Evolutionary conservation across 2,329 filamentous ascomycete species (phyloP), one percentile per base, ranked within the genome.

Genomic region (Colletotrichum incanum): DNA sequence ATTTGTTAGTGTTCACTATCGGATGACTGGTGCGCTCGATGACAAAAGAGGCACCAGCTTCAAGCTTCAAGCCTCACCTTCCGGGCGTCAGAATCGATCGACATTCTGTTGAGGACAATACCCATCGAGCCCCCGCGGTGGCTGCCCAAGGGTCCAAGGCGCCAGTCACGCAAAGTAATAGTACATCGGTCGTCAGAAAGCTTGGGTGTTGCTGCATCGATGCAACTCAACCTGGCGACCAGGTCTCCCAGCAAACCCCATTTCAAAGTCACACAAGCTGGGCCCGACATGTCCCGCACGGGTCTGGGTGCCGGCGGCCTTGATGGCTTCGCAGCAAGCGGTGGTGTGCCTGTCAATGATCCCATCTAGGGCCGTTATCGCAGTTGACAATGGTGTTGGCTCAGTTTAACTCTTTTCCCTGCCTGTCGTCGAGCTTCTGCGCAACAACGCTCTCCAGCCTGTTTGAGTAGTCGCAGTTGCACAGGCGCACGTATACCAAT

Each of bases 131-230:
- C 56, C 23, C 60, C 52, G n/a, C 18, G 56, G 41, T 49, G 49
- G 68, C n/a, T 52, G 31, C 26, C 34, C 34, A 54, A 67, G 34
- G 65, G 58, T 41, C 43, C 28, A 50, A 37, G 11, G 18, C 52
- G 54, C 39, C 62, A 45, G 50, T 45, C 50, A 52, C 47, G 26
- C 49, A 63, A 58, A 54, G 34, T 56, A 28, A 31, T 26, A 34
- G 34, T 47, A 26, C 47, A 50, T 68, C 43, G 63, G 43, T 68
- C 65, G n/a, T 63, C 56, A 43, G 49, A 71, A 52, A 52, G n/a
- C 58, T 59, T 72, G 69, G 58, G 56, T 47, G 52, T 16, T 41
- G 58, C 23, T 43, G 41, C 31, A 54, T 64, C 20, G 28, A 68
- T 49, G 65, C 62, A 58, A 67, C 64, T 49, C 31, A n/a, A 14